Evolutionary conservation across 768 basidiomycete genomes (phyloP), one percentile per base, ranked within the genome.

Genomic region (Boletus fagicola): DNA sequence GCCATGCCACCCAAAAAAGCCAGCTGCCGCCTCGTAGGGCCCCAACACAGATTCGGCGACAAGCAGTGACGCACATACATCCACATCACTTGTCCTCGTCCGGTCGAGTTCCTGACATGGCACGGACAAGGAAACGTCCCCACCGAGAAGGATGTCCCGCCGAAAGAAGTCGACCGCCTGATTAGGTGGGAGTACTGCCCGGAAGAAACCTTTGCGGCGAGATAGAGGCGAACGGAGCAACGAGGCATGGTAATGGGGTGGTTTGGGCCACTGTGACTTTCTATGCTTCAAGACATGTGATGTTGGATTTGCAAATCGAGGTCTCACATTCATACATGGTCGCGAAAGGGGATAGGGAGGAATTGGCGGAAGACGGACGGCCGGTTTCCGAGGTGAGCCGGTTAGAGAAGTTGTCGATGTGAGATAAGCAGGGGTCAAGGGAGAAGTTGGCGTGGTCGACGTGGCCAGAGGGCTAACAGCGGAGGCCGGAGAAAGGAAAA

Each of bases 1-100:
- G 24, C 69, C 69, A 24, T 57, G 60, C 68, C 69, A 71, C 4
- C 68, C 68, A 51, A 54, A 71, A 62, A 70, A 70, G 47, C 67
- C 68, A 5, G 65, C 61, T 0, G 69, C 63, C 0, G 69, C 65
- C 51, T 70, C 68, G 53, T 70, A 70, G 13, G 68, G 58, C 18
- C 49, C 60, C 46, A 70, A 42, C 5, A 60, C 62, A 0, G 54
- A 65, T 39, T 70, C 69, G n/a, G 56, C 68, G 39, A 64, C 62
- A 10, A 30, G 57, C 24, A 55, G 20, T 4, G 60, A 54, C 9
- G 56, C 11, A 20, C 33, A 47, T 5, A 30, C 44, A 49, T 52
- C 38, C 12, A 28, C 20, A 4, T 31, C 53, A 6, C 3, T 22
- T 36, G 33, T 12, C 36, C 49, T 54, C 30, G 20, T 49, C 33